Evolutionary conservation across 176 grass and related monocot species (phyloP).

Genomic region (Themeda triandra): DNA sequence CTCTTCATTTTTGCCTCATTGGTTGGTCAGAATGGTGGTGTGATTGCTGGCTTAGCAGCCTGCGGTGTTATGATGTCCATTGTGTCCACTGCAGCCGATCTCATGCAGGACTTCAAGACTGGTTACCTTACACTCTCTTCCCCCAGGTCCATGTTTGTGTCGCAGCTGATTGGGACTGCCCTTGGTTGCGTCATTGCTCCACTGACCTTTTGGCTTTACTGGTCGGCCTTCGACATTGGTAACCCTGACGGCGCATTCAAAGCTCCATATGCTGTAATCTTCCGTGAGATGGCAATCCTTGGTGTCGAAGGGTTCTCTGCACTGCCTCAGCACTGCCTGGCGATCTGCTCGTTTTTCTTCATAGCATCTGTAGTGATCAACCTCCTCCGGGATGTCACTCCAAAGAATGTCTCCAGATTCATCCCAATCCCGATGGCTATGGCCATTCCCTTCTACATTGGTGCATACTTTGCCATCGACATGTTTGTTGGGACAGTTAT

Average conservation of each 20-base stretch:
- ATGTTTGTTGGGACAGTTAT: conserved; percentile 82
- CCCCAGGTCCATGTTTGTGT: conserved; percentile 86
- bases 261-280: conserved; percentile 85
- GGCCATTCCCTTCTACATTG: conserved; percentile 92
- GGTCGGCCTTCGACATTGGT: conserved; percentile 75
- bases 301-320: conserved; percentile 70
- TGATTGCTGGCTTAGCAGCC: conserved; percentile 72
- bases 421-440: conserved; percentile 86
- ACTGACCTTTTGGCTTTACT: conserved; percentile 86
- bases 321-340: conserved; percentile 67
- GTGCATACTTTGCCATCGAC: conserved; percentile 83
- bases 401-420: conserved; percentile 54
- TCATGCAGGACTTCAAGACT: conserved; percentile 97
- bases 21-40: conserved; percentile 67
- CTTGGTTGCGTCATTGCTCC: conserved; percentile 78
- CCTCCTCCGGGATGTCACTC: conserved; percentile 43
- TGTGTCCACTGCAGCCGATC: conserved; percentile 77
- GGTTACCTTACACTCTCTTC: conserved; percentile 86
- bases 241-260: conserved; percentile 78
- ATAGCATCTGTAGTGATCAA: conserved; percentile 59
- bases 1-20: conserved; percentile 75
- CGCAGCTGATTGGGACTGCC: conserved; percentile 73
- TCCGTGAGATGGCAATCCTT: conserved; percentile 78
- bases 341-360: conserved; percentile 66
- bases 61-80: conserved; percentile 95